Evolutionary conservation across 495 filamentous ascomycete species (phyloP), one percentile per base, ranked within the genome.

Genomic region (Xylaria grammica): DNA sequence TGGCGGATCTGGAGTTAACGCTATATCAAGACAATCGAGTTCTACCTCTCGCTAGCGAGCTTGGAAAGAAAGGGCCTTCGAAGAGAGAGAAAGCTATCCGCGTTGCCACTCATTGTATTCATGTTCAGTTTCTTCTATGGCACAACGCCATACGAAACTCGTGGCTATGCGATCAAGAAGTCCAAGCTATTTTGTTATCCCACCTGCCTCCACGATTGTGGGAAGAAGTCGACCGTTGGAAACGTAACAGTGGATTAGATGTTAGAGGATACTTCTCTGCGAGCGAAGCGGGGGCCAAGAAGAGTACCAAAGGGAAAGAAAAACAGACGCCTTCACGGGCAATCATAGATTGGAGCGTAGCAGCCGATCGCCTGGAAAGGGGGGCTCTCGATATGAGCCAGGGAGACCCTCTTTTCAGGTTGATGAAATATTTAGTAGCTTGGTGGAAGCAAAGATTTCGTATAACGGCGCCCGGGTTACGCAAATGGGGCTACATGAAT

Each of bases 361-460:
- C 84, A 9, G 90, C 91, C 2, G 79, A 90, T 65, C 82, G 84
- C n/a, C 77, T 90, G 40, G 90, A 91, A 52, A 85, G 84, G 15
- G 91, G 88, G 3, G 79, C 83, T 45, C 73, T 82, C 11, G 90
- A 96, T 69, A 84, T 91, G 77, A 92, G 88, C 75, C 84, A 86
- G 26, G 91, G 91, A 0, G 93, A 97, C 71, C 93, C 94, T 0
- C 76, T 95, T n/a, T 79, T 95, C 29, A 78, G 87, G n/a, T 77
- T 97, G 22, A 81, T 98, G 51, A 91, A 89, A 66, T 79, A 86
- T 24, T 78, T 99, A 34, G 77, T 89, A 17, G 84, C 88, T 1
- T 97, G 90, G 82, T 99, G 95, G 95, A 93, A 87, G 73, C 90
- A 91, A 68, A 84, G 89, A 42, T 99, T 96, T 74, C 82, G 79